phyloP scores from a whole-genome alignment of 2,329 filamentous ascomycete species.

The Knufia fluminis region DNA sequence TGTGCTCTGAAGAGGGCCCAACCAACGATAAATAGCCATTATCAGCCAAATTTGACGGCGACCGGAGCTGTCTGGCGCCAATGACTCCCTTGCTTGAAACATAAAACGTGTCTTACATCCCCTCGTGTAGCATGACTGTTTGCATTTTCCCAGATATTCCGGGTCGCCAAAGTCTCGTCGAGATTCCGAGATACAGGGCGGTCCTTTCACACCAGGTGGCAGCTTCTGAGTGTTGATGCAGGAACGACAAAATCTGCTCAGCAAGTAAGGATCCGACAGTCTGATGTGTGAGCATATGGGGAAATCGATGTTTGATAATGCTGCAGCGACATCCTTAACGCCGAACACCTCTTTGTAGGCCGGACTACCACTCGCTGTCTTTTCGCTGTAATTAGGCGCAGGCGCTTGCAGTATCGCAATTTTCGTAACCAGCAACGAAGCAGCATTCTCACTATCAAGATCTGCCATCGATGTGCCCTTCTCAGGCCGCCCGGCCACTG shows the following conservation, averaged over 20 bases:
- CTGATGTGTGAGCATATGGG: slow-evolving; percentile 21
- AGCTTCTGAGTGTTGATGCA: slow-evolving; percentile 23
- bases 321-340: slow-evolving; percentile 20
- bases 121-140: slow-evolving; percentile 21
- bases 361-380: slow-evolving; percentile 17
- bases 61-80: slow-evolving; percentile 21
- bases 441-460: slow-evolving; percentile 18
- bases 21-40: slow-evolving; percentile 23
- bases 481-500: slow-evolving; percentile 21
- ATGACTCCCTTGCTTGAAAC: slow-evolving; percentile 23
- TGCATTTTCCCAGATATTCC: slow-evolving; percentile 18
- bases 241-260: slow-evolving; percentile 23
- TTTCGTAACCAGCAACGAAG: slow-evolving; percentile 22
- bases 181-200: slow-evolving; percentile 21
- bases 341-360: slow-evolving; percentile 23
- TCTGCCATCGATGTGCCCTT: slow-evolving; percentile 20
- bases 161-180: slow-evolving; percentile 16
- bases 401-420: slow-evolving; percentile 21
- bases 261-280: slow-evolving; percentile 21
- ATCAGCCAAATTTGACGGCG: slow-evolving; percentile 23
- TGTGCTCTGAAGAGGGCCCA: slow-evolving; percentile 18
- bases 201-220: slow-evolving; percentile 20
- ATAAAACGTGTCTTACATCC: slow-evolving; percentile 23
- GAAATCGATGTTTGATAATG: slow-evolving; percentile 21
- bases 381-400: slow-evolving; percentile 18